Conservation (phyloP, 2,329 filamentous ascomycete genomes). For the Fusarium miscanthi region DNA sequence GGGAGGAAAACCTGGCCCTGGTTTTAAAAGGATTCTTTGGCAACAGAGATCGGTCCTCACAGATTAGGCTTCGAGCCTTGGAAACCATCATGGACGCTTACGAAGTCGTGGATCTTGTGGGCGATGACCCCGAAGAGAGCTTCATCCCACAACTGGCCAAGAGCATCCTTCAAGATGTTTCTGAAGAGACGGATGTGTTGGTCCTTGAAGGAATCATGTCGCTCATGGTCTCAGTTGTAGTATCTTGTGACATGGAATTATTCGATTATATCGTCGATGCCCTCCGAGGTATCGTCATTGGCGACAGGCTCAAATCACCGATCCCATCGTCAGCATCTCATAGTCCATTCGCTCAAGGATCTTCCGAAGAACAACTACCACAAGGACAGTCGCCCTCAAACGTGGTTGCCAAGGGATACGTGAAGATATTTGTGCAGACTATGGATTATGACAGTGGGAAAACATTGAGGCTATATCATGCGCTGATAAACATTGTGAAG, state of each 20-base stretch:
- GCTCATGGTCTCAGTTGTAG: constrained; percentile 73
- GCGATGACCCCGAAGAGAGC: constrained; percentile 68
- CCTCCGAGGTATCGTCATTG: constrained; percentile 62
- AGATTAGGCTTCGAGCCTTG: constrained; percentile 72
- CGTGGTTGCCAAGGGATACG: constrained; percentile 76
- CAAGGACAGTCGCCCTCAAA: constrained; percentile 70
- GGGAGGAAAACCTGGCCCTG: constrained; percentile 71
- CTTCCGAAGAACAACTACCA: constrained; percentile 34
- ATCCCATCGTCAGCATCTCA: constrained; percentile 46
- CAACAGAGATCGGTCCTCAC: constrained; percentile 68
- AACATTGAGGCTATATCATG: constrained; percentile 69
- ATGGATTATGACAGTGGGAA: constrained; percentile 75
- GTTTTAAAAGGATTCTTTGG: constrained; percentile 73
- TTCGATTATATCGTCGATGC: constrained; percentile 69
- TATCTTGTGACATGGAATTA: constrained; percentile 66
- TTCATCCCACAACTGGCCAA: constrained; percentile 69
- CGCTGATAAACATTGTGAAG: constrained; percentile 72
- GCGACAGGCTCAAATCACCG: constrained; percentile 60
- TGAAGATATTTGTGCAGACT: constrained; percentile 79
- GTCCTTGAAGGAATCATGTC: constrained; percentile 74
- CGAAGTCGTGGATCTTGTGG: constrained; percentile 67
- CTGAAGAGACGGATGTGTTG: constrained; percentile 70
- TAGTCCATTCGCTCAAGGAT: constrained; percentile 36
- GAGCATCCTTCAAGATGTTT: constrained; percentile 69
- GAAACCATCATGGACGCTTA: constrained; percentile 69